Percentiles rank a stretch among this genome's conserved stretches.
phyloP scores from a whole-genome alignment of 805 yeast species.

The Suhomyces kilbournensis region DNA sequence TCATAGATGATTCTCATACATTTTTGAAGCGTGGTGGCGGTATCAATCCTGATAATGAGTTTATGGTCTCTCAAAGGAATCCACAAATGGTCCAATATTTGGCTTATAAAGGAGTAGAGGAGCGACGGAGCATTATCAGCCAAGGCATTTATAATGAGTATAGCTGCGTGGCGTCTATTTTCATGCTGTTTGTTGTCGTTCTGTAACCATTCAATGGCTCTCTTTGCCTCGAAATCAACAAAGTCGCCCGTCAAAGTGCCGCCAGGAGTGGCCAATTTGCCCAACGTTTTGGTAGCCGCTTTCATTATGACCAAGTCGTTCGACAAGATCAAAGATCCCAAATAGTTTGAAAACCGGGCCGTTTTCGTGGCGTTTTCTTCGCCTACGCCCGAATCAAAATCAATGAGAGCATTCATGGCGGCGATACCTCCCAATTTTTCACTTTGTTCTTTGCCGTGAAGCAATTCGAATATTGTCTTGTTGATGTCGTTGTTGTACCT shows the following conservation, averaged over 20 bases:
- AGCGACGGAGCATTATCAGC: slow-evolving; percentile 87
- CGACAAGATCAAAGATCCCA: slow-evolving; percentile 75
- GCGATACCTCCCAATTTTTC: slow-evolving; percentile 87
- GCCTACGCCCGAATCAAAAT: slow-evolving; percentile 68
- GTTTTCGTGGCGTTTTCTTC: slow-evolving; percentile 87
- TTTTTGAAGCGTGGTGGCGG: slow-evolving; percentile 75
- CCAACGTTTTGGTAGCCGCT: slow-evolving; percentile 82
- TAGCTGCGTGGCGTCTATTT: slow-evolving; percentile 85
- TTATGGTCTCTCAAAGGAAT: slow-evolving; percentile 80
- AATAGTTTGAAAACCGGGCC: slow-evolving; percentile 85
- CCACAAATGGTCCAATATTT: slow-evolving; percentile 83
- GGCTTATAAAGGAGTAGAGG: slow-evolving; percentile 71
- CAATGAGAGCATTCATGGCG: slow-evolving; percentile 85
- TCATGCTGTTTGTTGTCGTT: slow-evolving; percentile 74
- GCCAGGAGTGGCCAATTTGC: slow-evolving; percentile 85
- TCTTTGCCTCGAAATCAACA: slow-evolving; percentile 87
- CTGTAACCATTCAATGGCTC: slow-evolving; percentile 87
- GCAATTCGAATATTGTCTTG: slow-evolving; percentile 79
- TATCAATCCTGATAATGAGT: slow-evolving; percentile 70
- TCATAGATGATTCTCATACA: slow-evolving; percentile 78
- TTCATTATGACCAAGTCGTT: slow-evolving; percentile 83
- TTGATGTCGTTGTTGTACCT: slow-evolving; percentile 82
- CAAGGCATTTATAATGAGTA: slow-evolving; percentile 74
- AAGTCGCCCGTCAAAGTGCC: slow-evolving; percentile 87
- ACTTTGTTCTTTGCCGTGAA: slow-evolving; percentile 66